Base-by-base conservation (phyloP, 495 filamentous ascomycete species). In the Gamarada debralockiae region DNA sequence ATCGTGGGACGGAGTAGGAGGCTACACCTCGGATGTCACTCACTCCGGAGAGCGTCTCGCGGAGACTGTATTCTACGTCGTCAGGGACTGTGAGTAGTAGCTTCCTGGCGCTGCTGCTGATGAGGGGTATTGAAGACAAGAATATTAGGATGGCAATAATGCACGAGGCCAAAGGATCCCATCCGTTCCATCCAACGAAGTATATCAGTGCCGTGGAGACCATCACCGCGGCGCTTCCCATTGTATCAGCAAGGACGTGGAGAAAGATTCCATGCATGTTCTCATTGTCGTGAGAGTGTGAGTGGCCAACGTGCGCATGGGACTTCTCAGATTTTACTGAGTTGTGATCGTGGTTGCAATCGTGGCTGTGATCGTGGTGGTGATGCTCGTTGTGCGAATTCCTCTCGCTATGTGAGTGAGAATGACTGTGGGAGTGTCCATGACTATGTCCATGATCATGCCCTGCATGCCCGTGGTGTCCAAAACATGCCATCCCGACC, bases 221-320 rank as follows among this genome's bases (percentile, higher is more conserved):
- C 49, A 99, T 95, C 40, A 99, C 93, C 12, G 92, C 92, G 14
- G 91, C 87, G 31, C 90, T 96, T 12, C 93, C 93, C 17, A 97
- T 81, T 0, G 95, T 95, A 65, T 99, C 93, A 8, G 92, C 95
- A 3, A 97, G 74, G 49, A 99, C 88, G 61, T 99, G 93, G 8
- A 99, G 73, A 71, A 92, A 99, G 55, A 99, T 97, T n/a, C 93
- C 93, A 55, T 92, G 84, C 95, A 98, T 97, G 62, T 99, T 99
- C 61, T 99, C 95, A 65, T 95, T 96, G 49, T 87, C 87, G 66
- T 95, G 89, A 20, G 74, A 65, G 55, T 85, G 80, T 20, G 67
- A 62, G 42, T 74, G 71, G n/a, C 58, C 52, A 29, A 56, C 46
- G 27, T 60, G 60, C 43, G 50, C 59, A 52, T 44, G 60, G 53